Conservation (phyloP, 108 stramenopile species). For the Fistulifera solaris region DNA sequence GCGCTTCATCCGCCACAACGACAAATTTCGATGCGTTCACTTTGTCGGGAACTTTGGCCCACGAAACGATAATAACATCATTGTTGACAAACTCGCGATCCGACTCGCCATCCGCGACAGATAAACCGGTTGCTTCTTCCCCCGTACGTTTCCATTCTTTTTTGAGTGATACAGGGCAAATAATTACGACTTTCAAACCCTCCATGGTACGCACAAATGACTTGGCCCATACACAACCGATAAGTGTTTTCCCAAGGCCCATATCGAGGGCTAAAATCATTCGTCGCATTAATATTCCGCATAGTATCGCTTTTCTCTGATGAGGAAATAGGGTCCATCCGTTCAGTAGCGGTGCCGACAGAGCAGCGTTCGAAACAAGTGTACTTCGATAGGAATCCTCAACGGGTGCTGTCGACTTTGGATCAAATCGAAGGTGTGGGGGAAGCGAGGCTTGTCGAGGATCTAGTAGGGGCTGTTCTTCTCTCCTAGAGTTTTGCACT, state of each 20-base stretch:
- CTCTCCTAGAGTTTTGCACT: background rate
- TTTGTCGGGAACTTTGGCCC: slow-evolving; percentile 40
- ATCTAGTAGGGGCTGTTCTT: background rate
- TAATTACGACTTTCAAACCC: slow-evolving; percentile 41
- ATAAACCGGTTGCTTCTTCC: slow-evolving; percentile 42
- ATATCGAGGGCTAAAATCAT: slow-evolving; percentile 78
- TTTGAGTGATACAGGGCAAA: slow-evolving; percentile 59
- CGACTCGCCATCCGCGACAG: slow-evolving; percentile 21
- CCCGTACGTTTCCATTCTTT: slow-evolving; percentile 71
- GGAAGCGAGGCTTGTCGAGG: background rate
- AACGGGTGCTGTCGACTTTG: background rate
- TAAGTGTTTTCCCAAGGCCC: slow-evolving; percentile 72
- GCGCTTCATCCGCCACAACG: slow-evolving; percentile 8
- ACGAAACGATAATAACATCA: slow-evolving; percentile 14
- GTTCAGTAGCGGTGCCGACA: slow-evolving; percentile 44
- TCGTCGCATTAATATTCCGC: slow-evolving; percentile 51
- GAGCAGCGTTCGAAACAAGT: slow-evolving; percentile 48
- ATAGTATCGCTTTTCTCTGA: slow-evolving; percentile 59
- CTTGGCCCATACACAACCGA: slow-evolving; percentile 65
- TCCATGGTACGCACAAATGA: slow-evolving; percentile 50
- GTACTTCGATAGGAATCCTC: background rate
- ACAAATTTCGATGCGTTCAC: background rate
- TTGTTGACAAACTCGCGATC: slow-evolving; percentile 12
- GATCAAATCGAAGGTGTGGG: slow-evolving; percentile 1
- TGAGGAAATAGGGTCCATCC: slow-evolving; percentile 73